A percentile compares a stretch with the other conserved stretches of the same genome.
These are phyloP conservation scores for Fusarium equiseti DNA, from an alignment of 2,329 filamentous ascomycete genomes.

Conservation along the genomic window DNA sequence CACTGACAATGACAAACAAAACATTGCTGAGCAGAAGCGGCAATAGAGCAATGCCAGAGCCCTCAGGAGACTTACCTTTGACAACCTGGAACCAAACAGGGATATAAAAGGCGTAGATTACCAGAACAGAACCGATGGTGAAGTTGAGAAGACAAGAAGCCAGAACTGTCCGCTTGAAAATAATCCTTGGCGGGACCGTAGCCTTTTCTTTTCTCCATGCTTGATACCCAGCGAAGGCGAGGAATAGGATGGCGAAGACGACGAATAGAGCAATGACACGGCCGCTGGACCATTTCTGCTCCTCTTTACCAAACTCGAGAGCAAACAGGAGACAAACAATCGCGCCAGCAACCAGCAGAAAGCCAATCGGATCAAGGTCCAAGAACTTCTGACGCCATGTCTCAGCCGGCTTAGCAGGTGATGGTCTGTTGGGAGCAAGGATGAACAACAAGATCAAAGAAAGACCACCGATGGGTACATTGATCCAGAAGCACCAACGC, in stretches of 20 bases:
- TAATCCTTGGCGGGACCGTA: slow-evolving; percentile 5
- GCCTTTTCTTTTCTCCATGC: slow-evolving; percentile 19
- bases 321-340: slow-evolving; percentile 21
- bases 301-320: slow-evolving; percentile 20
- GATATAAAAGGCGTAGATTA: slow-evolving; percentile 20
- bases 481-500: slow-evolving; percentile 40
- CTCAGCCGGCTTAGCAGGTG: not conserved
- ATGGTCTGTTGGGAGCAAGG: slow-evolving; percentile 8
- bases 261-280: slow-evolving; percentile 13
- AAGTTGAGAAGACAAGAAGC: not conserved
- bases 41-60: slow-evolving; percentile 18
- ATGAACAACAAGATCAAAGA: slow-evolving; percentile 2
- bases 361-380: slow-evolving; percentile 12
- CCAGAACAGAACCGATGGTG: not conserved
- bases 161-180: slow-evolving; percentile 5
- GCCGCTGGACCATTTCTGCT: slow-evolving; percentile 1
- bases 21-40: slow-evolving; percentile 11
- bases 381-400: slow-evolving; percentile 24
- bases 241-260: not conserved
- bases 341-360: slow-evolving; percentile 21
- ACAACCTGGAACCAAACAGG: slow-evolving; percentile 31
- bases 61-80: slow-evolving; percentile 1
- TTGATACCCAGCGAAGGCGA: slow-evolving; percentile 14
- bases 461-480: slow-evolving; percentile 24
- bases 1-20: slow-evolving; percentile 12